These are phyloP conservation scores for Stemphylium lycopersici DNA, from an alignment of 2,329 filamentous ascomycete species.

Conservation along the genomic window DNA sequence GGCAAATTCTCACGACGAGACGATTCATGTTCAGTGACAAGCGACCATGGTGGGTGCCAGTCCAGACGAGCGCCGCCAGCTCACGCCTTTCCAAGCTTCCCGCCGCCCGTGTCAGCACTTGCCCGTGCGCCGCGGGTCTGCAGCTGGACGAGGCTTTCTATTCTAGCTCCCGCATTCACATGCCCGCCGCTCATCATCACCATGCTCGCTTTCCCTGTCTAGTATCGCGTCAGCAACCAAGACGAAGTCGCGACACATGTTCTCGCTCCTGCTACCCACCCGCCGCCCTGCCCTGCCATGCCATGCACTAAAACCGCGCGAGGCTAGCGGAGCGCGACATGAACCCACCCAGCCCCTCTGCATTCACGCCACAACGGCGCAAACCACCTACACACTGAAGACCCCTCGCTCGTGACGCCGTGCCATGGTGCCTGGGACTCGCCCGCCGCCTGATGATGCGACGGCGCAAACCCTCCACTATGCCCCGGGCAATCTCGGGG, in stretches of 20 bases:
- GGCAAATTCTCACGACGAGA: no score
- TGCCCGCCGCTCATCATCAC: no score
- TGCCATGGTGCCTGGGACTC: slow-evolving; percentile 18
- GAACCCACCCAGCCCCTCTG: not conserved
- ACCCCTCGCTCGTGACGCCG: not conserved
- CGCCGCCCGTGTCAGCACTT: not conserved
- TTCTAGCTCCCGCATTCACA: no score
- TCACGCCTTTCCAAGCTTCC: no score
- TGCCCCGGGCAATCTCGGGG: slow-evolving; percentile 41
- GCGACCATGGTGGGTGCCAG: no score
- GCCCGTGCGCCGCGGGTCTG: not conserved
- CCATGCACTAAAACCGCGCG: not conserved
- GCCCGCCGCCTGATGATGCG: slow-evolving; percentile 12
- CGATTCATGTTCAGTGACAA: no score
- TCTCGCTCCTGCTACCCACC: no score
- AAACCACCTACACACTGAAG: not conserved
- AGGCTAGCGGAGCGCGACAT: not conserved
- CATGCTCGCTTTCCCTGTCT: no score
- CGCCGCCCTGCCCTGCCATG: not conserved
- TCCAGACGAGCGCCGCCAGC: no score
- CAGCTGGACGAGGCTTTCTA: no score
- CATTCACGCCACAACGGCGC: not conserved
- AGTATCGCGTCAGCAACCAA: no score
- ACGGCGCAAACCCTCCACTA: slow-evolving; percentile 32
- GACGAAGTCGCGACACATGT: no score